Evolutionary conservation across 2,329 filamentous ascomycete species (phyloP), one percentile per base, ranked within the genome.

Genomic region (Cercospora citrullina): DNA sequence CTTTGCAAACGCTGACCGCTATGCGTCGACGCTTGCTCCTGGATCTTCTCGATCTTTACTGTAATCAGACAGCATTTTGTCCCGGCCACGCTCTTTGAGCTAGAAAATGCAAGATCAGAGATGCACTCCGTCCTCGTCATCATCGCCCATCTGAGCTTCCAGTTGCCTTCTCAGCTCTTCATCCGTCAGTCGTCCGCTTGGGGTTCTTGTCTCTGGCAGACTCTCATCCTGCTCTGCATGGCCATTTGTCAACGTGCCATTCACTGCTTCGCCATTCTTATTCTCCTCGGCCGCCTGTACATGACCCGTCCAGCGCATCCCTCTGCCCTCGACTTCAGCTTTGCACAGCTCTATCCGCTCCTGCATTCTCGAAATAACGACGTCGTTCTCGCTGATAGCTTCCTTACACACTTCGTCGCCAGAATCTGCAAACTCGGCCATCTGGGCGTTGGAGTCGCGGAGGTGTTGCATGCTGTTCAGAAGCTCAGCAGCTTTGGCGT

Each of bases 381-480:
- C 78, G 73, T 89, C 85, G 79, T 93, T 93, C 80, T 94, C 91
- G 66, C 81, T 78, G 76, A 93, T 91, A 67, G 91, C 91, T 67
- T 93, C 90, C 72, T 87, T 81, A 81, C 91, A 94, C 77, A 91
- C 90, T 28, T 70, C 68, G 64, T 94, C 91, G 16, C 88, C 84
- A 26, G 82, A 80, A 58, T 88, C 84, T 65, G 90, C 89, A 73
- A 87, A 93, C 36, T 90, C 90, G 65, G 85, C 83, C 67, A 93
- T 88, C 78, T 93, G 87, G 71, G 86, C 85, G 81, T 93, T 94
- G 71, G 89, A 91, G 78, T 89, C 88, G 75, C 89, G 86, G 28
- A 94, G 87, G 79, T 94, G 90, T 26, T 86, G 84, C 76, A 93
- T 89, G 73, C 85, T 87, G 84, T 93, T 93, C 77, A 87, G 87